Conservation (phyloP, 2,329 filamentous ascomycete genomes). For the Chaetomium sp. region DNA sequence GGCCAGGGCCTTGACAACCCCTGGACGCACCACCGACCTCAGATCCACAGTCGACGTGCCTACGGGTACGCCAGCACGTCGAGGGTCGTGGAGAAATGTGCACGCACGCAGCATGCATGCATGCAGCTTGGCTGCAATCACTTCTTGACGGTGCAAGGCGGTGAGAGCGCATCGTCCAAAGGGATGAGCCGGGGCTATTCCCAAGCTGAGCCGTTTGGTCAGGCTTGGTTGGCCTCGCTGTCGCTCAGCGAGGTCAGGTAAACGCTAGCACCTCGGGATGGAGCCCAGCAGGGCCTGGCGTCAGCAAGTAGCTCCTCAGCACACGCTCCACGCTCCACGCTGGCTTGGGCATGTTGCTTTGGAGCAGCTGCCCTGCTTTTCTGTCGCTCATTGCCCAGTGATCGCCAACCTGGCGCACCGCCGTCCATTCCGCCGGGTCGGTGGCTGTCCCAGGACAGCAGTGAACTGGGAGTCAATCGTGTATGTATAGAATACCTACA, state of each 20-base stretch:
- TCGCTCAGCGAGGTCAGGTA: conserved; percentile 15
- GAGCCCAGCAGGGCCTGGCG: conserved; percentile 2
- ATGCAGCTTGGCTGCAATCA: conserved; percentile 29
- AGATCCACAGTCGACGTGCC: conserved; percentile 5
- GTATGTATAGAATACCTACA: not conserved
- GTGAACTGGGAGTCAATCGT: not conserved
- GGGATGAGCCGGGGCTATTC: conserved; percentile 18
- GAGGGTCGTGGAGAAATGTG: conserved; percentile 22
- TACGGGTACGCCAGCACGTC: conserved; percentile 20
- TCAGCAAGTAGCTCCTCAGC: conserved; percentile 21
- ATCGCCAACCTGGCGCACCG: conserved; percentile 17
- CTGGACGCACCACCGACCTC: not conserved
- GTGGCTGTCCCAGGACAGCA: not conserved
- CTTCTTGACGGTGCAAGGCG: conserved; percentile 23
- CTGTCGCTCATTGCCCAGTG: not conserved
- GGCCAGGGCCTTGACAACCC: conserved; percentile 19
- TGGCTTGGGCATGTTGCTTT: conserved; percentile 4
- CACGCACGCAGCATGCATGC: conserved; percentile 27
- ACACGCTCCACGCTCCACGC: not conserved
- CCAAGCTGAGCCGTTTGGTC: conserved; percentile 25
- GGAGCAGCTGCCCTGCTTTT: conserved; percentile 5
- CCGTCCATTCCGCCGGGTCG: conserved; percentile 15
- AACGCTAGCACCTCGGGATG: conserved; percentile 14
- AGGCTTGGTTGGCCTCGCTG: not conserved
- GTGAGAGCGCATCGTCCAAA: conserved; percentile 21